Conservation (phyloP, 2,329 filamentous ascomycete genomes). For the Eurotiales sp. region DNA sequence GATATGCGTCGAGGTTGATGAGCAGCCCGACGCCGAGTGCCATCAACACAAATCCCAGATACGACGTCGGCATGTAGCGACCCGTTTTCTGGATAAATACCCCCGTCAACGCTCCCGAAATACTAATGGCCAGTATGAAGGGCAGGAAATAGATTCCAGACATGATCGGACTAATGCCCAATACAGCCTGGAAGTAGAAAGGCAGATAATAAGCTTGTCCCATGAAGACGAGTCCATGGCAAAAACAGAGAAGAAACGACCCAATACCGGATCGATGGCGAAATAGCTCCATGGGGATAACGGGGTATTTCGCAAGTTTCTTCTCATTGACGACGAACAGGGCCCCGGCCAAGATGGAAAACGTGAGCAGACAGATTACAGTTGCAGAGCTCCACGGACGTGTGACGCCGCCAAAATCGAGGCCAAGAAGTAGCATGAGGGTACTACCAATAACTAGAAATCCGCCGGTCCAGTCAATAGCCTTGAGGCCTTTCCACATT, state of each 20-base stretch:
- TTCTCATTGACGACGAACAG: conserved; percentile 68
- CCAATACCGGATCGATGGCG: conserved; percentile 57
- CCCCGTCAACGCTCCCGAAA: conserved; percentile 54
- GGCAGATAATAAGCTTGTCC: conserved; percentile 69
- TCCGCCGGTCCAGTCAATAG: conserved; percentile 57
- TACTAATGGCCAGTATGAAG: conserved; percentile 58
- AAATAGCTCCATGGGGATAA: conserved; percentile 69
- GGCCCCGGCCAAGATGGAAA: conserved; percentile 57
- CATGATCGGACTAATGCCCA: conserved; percentile 59
- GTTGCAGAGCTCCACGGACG: conserved; percentile 67
- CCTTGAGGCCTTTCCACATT: conserved; percentile 50
- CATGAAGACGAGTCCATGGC: conserved; percentile 68
- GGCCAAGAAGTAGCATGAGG: conserved; percentile 73
- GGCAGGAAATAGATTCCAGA: conserved; percentile 67
- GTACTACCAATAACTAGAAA: conserved; percentile 66
- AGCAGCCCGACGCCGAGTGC: conserved; percentile 58
- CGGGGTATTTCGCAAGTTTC: conserved; percentile 63
- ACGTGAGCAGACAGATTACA: conserved; percentile 69
- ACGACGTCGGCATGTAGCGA: conserved; percentile 55
- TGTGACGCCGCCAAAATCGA: conserved; percentile 71
- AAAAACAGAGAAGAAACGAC: conserved; percentile 58
- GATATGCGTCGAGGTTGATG: conserved; percentile 48
- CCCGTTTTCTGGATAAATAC: conserved; percentile 67
- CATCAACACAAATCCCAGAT: conserved; percentile 51
- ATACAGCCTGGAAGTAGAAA: conserved; percentile 69